Percentiles rank a stretch among this genome's conserved stretches.
phyloP scores from a whole-genome alignment of 2,329 filamentous ascomycete genomes.

The Arthrobotrys sinensis region DNA sequence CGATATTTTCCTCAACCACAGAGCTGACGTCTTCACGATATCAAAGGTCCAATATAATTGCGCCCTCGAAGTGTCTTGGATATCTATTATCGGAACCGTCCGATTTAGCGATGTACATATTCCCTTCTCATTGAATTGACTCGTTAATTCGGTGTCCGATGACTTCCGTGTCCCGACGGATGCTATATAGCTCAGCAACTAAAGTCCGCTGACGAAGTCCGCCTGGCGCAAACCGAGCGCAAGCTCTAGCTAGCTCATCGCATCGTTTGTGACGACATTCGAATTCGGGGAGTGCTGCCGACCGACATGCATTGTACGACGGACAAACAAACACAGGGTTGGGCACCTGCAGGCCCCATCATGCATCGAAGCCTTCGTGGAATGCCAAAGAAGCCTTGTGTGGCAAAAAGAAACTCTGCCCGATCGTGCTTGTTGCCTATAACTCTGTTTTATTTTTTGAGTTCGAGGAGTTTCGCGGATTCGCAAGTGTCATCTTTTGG shows the following conservation, averaged over 20 bases:
- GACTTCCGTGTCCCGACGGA: constrained; percentile 7
- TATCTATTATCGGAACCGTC: neutral
- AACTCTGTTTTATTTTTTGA: neutral
- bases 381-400: constrained; percentile 51
- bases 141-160: neutral
- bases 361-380: constrained; percentile 49
- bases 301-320: constrained; percentile 35
- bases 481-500: constrained; percentile 5
- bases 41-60: neutral
- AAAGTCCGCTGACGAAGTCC: constrained; percentile 17
- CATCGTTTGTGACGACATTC: neutral
- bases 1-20: neutral
- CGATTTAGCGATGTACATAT: neutral
- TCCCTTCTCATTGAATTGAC: neutral
- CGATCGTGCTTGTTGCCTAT: constrained; percentile 17
- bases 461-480: constrained; percentile 1
- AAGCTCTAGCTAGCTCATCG: constrained; percentile 1
- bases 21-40: constrained; percentile 14
- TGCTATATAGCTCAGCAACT: neutral
- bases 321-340: neutral
- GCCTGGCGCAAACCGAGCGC: constrained; percentile 14
- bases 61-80: constrained; percentile 9
- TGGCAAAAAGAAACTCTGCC: constrained; percentile 53
- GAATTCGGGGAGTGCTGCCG: constrained; percentile 11
- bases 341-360: constrained; percentile 27